These are phyloP conservation scores for Epichloe sylvatica DNA, from an alignment of 2,329 filamentous ascomycete genomes.

Conservation along the genomic window DNA sequence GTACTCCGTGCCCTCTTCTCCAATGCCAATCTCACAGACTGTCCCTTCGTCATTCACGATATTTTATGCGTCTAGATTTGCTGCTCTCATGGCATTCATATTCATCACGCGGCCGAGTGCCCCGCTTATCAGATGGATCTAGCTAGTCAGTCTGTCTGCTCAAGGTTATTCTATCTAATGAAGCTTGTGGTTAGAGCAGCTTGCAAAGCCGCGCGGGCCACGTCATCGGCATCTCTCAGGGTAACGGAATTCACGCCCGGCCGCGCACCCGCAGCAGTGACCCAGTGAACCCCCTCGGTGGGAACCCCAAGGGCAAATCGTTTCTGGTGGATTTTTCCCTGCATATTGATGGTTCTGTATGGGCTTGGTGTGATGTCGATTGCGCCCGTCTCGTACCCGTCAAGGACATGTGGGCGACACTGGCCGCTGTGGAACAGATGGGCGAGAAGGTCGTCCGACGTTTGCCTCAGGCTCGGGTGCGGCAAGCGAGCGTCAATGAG, in stretches of 20 bases:
- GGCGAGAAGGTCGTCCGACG: conserved; percentile 1
- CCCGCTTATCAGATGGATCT: no score
- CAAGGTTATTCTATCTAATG: no score
- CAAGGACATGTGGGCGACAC: conserved; percentile 3
- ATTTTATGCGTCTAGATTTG: no score
- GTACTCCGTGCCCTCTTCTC: no score
- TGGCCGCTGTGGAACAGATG: conserved; percentile 1
- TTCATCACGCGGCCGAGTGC: no score
- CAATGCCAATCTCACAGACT: no score
- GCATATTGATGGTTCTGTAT: background rate
- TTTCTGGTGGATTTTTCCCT: conserved; percentile 1
- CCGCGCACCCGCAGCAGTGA: conserved; percentile 4
- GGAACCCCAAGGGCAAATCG: conserved; percentile 3
- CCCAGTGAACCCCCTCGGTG: conserved; percentile 5
- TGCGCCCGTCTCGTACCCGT: conserved; percentile 4
- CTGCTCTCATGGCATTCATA: no score
- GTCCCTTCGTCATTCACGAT: no score
- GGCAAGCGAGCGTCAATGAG: conserved; percentile 4
- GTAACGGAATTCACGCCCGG: conserved; percentile 5
- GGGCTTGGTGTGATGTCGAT: conserved; percentile 3
- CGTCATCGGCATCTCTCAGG: conserved; percentile 2
- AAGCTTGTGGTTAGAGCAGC: background rate
- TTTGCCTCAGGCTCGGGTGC: background rate
- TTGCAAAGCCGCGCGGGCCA: conserved; percentile 3
- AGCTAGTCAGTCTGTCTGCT: no score